phyloP scores from a whole-genome alignment of 1,139 yeast genomes.

The Protomyces pachydermus region DNA sequence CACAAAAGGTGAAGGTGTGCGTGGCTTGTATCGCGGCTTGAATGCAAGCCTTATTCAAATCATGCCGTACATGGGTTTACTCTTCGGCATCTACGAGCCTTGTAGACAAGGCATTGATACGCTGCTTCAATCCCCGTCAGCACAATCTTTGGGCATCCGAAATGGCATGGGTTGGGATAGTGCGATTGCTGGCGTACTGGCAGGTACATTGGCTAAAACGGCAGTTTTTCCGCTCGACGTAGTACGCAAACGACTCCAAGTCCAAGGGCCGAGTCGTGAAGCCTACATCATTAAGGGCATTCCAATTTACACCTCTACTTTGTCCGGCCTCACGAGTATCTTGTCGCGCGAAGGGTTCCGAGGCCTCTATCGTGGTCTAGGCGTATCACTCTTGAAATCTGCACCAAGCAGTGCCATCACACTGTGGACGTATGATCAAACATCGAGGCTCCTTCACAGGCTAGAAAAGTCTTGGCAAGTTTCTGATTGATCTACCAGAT shows the following conservation, averaged over 20 bases:
- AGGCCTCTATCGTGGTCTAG: constrained; percentile 66
- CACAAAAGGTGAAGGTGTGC: constrained; percentile 47
- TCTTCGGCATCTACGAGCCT: constrained; percentile 27
- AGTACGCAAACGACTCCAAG: constrained; percentile 70
- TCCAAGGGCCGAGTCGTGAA: constrained; percentile 44
- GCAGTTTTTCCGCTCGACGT: constrained; percentile 82
- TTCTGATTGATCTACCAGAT: not conserved
- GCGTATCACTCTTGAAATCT: constrained; percentile 61
- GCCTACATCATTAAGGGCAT: constrained; percentile 21
- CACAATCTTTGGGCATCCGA: constrained; percentile 5
- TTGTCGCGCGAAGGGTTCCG: constrained; percentile 54
- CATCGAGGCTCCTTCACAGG: not conserved
- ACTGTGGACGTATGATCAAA: constrained; percentile 57
- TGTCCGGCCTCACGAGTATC: constrained; percentile 64
- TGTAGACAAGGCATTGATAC: not conserved
- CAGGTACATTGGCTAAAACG: constrained; percentile 71
- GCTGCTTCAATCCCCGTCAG: not conserved
- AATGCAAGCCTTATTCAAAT: constrained; percentile 60
- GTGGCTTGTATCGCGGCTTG: constrained; percentile 62
- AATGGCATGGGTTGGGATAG: constrained; percentile 47
- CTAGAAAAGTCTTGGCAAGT: not conserved
- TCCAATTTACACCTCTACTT: constrained; percentile 37
- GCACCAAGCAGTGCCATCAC: constrained; percentile 63
- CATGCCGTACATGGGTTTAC: constrained; percentile 49
- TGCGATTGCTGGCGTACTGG: constrained; percentile 65